phyloP scores from a whole-genome alignment of 176 grass and related monocot genomes.

The Zoysia japonica region DNA sequence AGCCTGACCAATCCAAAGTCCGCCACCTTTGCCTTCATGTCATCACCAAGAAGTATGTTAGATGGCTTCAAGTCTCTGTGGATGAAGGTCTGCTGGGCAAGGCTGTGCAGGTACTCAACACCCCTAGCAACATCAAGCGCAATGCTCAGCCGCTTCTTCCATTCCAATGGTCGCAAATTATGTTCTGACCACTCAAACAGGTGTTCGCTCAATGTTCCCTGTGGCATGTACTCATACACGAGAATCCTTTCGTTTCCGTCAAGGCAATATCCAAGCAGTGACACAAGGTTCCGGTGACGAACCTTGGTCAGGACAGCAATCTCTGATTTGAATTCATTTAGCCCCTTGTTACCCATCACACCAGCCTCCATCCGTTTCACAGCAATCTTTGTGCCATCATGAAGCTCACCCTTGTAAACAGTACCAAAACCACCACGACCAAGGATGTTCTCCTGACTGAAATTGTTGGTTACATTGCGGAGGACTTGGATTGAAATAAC shows the following conservation, averaged over 20 bases:
- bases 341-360: conserved; percentile 93
- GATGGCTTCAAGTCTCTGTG: conserved; percentile 95
- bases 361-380: conserved; percentile 95
- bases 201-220: conserved; percentile 74
- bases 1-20: conserved; percentile 94
- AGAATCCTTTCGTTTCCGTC: conserved; percentile 92
- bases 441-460: conserved; percentile 84
- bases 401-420: conserved; percentile 94
- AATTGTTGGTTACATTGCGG: conserved; percentile 92
- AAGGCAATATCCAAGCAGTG: conserved; percentile 85
- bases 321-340: conserved; percentile 92
- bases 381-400: conserved; percentile 92
- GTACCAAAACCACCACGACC: conserved; percentile 88
- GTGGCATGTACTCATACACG: conserved; percentile 97
- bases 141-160: conserved; percentile 88
- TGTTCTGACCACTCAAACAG: conserved; percentile 77
- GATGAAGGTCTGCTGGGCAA: conserved; percentile 95
- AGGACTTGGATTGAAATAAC: conserved; percentile 97
- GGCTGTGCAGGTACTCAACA: conserved; percentile 87
- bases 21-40: conserved; percentile 98
- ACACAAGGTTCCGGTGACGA: conserved; percentile 86
- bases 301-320: conserved; percentile 92
- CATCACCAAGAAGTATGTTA: conserved; percentile 92
- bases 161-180: conserved; percentile 72
- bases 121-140: conserved; percentile 94